These are phyloP conservation scores for Wallacemonas sp. DNA, from an alignment of 208 protist genomes.

Conservation along the genomic window DNA sequence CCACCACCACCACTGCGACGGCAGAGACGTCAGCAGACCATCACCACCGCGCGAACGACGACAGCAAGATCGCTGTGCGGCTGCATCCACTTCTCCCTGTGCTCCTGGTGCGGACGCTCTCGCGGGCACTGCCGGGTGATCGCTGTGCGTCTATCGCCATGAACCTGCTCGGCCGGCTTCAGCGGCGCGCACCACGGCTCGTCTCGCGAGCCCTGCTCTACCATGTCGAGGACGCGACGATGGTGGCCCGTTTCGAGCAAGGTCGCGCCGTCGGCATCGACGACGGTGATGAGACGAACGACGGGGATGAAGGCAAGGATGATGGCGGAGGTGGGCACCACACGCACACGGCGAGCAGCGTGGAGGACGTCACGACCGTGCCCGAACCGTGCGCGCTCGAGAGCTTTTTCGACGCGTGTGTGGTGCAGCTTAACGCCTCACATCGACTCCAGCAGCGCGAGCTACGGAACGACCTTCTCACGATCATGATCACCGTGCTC, in stretches of 20 bases:
- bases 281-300: background rate
- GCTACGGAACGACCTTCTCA: conserved; percentile 62
- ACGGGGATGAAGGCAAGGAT: background rate
- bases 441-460: conserved; percentile 57
- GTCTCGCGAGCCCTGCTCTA: conserved; percentile 40
- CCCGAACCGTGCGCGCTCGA: conserved; percentile 37
- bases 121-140: conserved; percentile 29
- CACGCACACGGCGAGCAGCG: no score
- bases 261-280: background rate
- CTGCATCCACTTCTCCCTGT: conserved; percentile 32
- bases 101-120: conserved; percentile 28
- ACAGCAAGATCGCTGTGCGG: conserved; percentile 7
- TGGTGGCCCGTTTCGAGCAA: background rate
- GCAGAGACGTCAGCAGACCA: no score
- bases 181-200: conserved; percentile 30
- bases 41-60: no score
- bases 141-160: conserved; percentile 41
- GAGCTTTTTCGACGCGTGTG: conserved; percentile 43
- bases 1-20: background rate
- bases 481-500: conserved; percentile 45
- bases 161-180: conserved; percentile 55
- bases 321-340: no score
- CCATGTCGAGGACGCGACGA: conserved; percentile 6
- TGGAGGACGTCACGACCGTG: conserved; percentile 1
- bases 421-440: conserved; percentile 52